phyloP scores from a whole-genome alignment of 257 asterid species.

The Fraxinus pennsylvanica region DNA sequence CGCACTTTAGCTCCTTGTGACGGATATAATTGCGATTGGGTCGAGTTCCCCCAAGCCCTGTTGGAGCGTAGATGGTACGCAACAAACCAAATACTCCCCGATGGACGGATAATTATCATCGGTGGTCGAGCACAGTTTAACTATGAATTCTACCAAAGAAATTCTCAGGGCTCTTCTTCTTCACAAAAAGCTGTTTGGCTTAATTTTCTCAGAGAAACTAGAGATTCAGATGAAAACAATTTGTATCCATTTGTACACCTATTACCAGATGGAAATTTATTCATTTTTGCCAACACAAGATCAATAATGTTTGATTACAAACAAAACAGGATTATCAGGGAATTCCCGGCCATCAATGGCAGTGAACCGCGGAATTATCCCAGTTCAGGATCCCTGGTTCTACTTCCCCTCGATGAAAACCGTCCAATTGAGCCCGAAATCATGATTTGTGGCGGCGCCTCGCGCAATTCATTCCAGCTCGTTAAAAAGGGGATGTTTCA shows the following conservation, averaged over 20 bases:
- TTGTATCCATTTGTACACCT: constrained; percentile 68
- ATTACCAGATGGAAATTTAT: constrained; percentile 62
- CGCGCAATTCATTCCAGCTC: constrained; percentile 30
- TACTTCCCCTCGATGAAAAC: constrained; percentile 62
- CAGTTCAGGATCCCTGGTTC: constrained; percentile 63
- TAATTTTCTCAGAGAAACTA: constrained; percentile 52
- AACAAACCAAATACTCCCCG: constrained; percentile 63
- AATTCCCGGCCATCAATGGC: constrained; percentile 51
- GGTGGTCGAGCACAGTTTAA: constrained; percentile 69
- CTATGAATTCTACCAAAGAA: constrained; percentile 55
- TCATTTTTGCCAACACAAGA: constrained; percentile 59
- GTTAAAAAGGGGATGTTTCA: constrained; percentile 33
- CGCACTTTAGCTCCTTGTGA: constrained; percentile 43
- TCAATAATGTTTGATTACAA: constrained; percentile 52
- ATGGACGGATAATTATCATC: constrained; percentile 54
- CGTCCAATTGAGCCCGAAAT: constrained; percentile 33
- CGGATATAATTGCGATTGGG: constrained; percentile 48
- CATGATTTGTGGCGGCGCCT: constrained; percentile 73
- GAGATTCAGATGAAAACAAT: constrained; percentile 57
- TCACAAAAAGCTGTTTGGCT: constrained; percentile 21
- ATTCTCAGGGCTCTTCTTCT: background rate
- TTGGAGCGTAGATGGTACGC: constrained; percentile 65
- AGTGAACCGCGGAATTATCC: constrained; percentile 68
- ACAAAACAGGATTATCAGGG: constrained; percentile 31
- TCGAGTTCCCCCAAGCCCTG: constrained; percentile 41